phyloP scores from a whole-genome alignment of 176 grass and related monocot species.

The Puccinellia tenuiflora region DNA sequence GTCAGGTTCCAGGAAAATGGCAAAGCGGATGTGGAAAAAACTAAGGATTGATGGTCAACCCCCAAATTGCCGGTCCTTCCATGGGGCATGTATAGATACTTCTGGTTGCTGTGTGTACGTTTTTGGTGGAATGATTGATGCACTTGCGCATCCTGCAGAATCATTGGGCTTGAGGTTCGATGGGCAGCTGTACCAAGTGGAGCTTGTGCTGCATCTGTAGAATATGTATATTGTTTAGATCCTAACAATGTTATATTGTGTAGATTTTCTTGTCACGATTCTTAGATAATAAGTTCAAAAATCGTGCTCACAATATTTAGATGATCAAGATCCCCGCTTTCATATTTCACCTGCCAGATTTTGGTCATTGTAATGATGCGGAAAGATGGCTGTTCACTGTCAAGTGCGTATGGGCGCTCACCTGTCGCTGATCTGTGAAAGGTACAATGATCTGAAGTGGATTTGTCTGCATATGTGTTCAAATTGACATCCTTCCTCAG shows the following conservation, averaged over 20 bases:
- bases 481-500: slow-evolving; percentile 24
- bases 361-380: slow-evolving; percentile 16
- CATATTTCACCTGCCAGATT: background rate
- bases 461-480: slow-evolving; percentile 11
- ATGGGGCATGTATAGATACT: slow-evolving; percentile 70
- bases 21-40: slow-evolving; percentile 66
- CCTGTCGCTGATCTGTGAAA: slow-evolving; percentile 32
- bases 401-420: slow-evolving; percentile 13
- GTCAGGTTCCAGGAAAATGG: slow-evolving; percentile 49
- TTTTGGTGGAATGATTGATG: slow-evolving; percentile 90
- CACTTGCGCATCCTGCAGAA: slow-evolving; percentile 39
- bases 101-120: slow-evolving; percentile 66
- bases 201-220: slow-evolving; percentile 62
- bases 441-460: background rate
- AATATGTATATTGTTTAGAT: slow-evolving; percentile 30
- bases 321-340: slow-evolving; percentile 2
- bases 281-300: slow-evolving; percentile 12
- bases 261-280: slow-evolving; percentile 20
- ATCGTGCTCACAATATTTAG: background rate
- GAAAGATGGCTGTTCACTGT: slow-evolving; percentile 18
- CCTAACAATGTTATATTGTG: slow-evolving; percentile 21
- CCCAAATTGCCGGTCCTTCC: slow-evolving; percentile 74
- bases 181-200: slow-evolving; percentile 69
- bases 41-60: slow-evolving; percentile 61
- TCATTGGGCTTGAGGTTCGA: slow-evolving; percentile 63